Conservation (phyloP, 2,329 filamentous ascomycete species). For the Ophiostoma sp. region DNA sequence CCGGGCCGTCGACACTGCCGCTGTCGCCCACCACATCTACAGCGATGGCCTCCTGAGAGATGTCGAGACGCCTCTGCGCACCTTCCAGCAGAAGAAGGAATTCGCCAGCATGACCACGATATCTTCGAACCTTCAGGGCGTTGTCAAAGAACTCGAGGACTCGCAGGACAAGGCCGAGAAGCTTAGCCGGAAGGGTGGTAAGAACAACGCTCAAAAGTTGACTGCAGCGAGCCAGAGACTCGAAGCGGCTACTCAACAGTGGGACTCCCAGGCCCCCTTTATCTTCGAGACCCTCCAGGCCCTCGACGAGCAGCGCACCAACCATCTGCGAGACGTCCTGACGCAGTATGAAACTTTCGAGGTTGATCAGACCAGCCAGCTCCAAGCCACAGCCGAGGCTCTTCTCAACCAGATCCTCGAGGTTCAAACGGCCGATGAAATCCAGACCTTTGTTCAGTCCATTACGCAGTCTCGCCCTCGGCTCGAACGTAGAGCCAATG, state of each 20-base stretch:
- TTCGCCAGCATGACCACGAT: slow-evolving; percentile 76
- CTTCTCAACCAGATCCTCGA: slow-evolving; percentile 79
- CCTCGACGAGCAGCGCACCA: slow-evolving; percentile 80
- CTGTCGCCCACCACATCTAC: slow-evolving; percentile 75
- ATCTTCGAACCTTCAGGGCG: slow-evolving; percentile 68
- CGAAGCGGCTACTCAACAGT: slow-evolving; percentile 74
- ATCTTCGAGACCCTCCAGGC: slow-evolving; percentile 91
- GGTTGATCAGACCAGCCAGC: slow-evolving; percentile 75
- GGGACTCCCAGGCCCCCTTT: slow-evolving; percentile 91
- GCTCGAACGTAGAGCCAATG: slow-evolving; percentile 41
- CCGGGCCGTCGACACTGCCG: slow-evolving; percentile 70
- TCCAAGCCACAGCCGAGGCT: slow-evolving; percentile 66
- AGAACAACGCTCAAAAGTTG: slow-evolving; percentile 70
- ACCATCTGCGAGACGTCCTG: slow-evolving; percentile 82
- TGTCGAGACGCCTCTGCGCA: slow-evolving; percentile 76
- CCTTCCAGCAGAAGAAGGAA: slow-evolving; percentile 68
- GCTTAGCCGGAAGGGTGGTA: slow-evolving; percentile 70
- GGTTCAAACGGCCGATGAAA: slow-evolving; percentile 80
- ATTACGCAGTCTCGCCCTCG: slow-evolving; percentile 42
- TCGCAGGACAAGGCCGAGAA: slow-evolving; percentile 84
- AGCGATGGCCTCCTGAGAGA: slow-evolving; percentile 79
- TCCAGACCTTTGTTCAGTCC: slow-evolving; percentile 60
- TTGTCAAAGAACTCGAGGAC: slow-evolving; percentile 80
- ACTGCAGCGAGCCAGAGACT: slow-evolving; percentile 67
- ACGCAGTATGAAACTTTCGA: slow-evolving; percentile 94